These are phyloP conservation scores for Hyphodiscus sp. DNA, from an alignment of 2,329 filamentous ascomycete species.

Conservation along the genomic window DNA sequence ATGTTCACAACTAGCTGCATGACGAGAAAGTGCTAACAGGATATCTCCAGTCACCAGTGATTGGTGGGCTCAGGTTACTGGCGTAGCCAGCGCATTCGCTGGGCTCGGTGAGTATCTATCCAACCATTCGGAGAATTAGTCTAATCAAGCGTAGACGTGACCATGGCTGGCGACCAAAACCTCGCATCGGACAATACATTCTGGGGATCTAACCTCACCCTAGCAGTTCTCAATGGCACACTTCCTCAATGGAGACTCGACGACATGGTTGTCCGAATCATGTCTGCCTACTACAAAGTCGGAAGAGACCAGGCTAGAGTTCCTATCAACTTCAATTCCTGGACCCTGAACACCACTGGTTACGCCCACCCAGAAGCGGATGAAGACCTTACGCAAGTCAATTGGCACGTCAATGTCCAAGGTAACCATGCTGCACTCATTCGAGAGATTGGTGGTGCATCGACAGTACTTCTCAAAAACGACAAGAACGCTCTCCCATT, in stretches of 20 bases:
- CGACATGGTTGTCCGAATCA: constrained; percentile 84
- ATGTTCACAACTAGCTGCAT: background rate
- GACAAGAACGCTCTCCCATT: constrained; percentile 62
- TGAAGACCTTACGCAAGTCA: constrained; percentile 61
- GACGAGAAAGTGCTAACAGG: constrained; percentile 5
- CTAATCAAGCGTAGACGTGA: constrained; percentile 48
- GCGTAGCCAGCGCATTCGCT: constrained; percentile 60
- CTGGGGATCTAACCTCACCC: constrained; percentile 82
- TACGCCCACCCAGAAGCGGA: constrained; percentile 57
- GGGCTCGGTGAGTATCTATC: constrained; percentile 47
- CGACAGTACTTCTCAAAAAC: constrained; percentile 87
- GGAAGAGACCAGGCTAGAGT: constrained; percentile 36
- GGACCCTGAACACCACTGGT: constrained; percentile 70
- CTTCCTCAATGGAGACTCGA: constrained; percentile 82
- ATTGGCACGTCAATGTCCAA: constrained; percentile 78
- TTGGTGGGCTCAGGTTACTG: constrained; percentile 69
- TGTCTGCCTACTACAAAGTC: constrained; percentile 59
- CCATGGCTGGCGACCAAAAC: constrained; percentile 73
- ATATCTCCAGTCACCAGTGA: constrained; percentile 57
- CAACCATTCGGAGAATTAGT: no score
- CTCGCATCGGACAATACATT: constrained; percentile 57
- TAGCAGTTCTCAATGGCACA: constrained; percentile 83
- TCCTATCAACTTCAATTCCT: constrained; percentile 78
- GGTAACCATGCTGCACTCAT: constrained; percentile 67
- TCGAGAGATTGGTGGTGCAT: constrained; percentile 70